phyloP scores from a whole-genome alignment of 2,329 filamentous ascomycete genomes.

The Colletotrichum sp. region DNA sequence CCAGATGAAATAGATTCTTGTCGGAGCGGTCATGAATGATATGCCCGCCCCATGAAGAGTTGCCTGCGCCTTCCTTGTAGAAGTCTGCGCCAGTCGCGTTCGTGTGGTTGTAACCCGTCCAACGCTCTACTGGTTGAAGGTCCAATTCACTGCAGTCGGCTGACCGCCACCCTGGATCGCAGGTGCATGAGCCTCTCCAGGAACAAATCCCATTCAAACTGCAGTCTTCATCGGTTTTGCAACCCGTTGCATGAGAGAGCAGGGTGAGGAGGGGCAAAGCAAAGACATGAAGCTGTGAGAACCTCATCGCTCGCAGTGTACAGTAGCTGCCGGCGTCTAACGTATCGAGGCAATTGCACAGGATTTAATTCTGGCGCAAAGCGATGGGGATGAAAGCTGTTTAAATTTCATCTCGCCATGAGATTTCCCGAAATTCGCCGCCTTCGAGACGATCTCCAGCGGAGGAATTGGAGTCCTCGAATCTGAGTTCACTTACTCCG shows the following conservation, averaged over 20 bases:
- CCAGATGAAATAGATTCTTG: slow-evolving; percentile 44
- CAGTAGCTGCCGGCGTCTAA: not conserved
- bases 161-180: slow-evolving; percentile 48
- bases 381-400: too few species aligned
- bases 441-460: not conserved
- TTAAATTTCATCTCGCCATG: not conserved
- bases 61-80: slow-evolving; percentile 29
- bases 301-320: not conserved
- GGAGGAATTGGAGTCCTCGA: slow-evolving; percentile 1
- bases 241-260: not conserved
- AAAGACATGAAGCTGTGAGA: not conserved
- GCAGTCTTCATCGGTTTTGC: slow-evolving; percentile 30
- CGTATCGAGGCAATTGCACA: rapidly evolving
- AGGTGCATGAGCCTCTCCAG: slow-evolving; percentile 21
- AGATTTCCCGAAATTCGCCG: not conserved
- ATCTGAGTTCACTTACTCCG: not conserved
- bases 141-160: slow-evolving; percentile 50
- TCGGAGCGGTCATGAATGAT: slow-evolving; percentile 48
- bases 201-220: slow-evolving; percentile 33
- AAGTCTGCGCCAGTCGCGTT: slow-evolving; percentile 6
- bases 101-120: slow-evolving; percentile 52
- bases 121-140: slow-evolving; percentile 41
- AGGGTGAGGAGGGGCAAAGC: not conserved
- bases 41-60: slow-evolving; percentile 53
- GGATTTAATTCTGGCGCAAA: not conserved